phyloP scores from a whole-genome alignment of 257 asterid genomes.

The Solanum peruvianum region DNA sequence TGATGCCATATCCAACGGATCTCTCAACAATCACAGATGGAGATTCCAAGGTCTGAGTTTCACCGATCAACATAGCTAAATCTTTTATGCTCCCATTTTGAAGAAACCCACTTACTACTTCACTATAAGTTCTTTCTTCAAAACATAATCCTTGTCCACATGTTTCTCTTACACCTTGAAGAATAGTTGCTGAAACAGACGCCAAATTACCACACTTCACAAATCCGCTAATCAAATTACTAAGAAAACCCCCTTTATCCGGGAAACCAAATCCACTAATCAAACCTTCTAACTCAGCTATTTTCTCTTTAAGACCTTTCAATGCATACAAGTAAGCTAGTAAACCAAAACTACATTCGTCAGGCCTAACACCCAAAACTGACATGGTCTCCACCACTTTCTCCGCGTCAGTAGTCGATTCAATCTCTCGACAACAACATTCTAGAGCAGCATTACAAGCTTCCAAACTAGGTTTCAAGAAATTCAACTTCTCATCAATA shows the following conservation, averaged over 20 bases:
- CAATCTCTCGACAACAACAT: conserved; percentile 59
- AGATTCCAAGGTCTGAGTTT: conserved; percentile 67
- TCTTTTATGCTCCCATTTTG: conserved; percentile 41
- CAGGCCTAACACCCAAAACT: conserved; percentile 66
- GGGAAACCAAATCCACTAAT: conserved; percentile 42
- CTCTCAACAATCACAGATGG: conserved; percentile 36
- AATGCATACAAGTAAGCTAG: conserved; percentile 76
- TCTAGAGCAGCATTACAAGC: conserved; percentile 88
- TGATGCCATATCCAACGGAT: conserved; percentile 64
- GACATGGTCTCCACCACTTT: conserved; percentile 71
- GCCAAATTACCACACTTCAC: conserved; percentile 47
- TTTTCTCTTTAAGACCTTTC: conserved; percentile 56
- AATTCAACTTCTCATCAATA: conserved; percentile 55
- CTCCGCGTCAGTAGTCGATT: conserved; percentile 60
- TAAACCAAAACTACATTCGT: conserved; percentile 51
- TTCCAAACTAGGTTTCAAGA: conserved; percentile 62
- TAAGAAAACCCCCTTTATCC: conserved; percentile 21
- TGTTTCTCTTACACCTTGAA: conserved; percentile 39
- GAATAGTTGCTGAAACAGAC: conserved; percentile 39
- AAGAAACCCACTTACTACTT: conserved; percentile 49
- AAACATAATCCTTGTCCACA: conserved; percentile 18
- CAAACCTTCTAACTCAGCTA: conserved; percentile 51
- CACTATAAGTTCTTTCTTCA: conserved; percentile 42
- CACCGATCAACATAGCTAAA: conserved; percentile 50
- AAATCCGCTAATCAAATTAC: conserved; percentile 68